Conservation (phyloP, 169 alveolate species). For the Eimeria sp. region DNA sequence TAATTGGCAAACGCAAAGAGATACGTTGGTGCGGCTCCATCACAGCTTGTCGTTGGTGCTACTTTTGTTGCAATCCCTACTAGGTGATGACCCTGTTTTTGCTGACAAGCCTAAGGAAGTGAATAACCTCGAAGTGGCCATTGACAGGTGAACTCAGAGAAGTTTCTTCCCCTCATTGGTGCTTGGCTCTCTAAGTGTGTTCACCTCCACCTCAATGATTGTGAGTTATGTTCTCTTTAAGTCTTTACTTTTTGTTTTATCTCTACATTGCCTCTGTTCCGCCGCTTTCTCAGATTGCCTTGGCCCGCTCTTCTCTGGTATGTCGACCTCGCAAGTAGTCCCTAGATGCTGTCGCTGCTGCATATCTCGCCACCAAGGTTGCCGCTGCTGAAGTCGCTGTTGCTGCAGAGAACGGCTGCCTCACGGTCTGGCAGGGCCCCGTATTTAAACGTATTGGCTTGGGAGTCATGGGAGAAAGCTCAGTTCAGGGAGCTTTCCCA, state of each 20-base stretch:
- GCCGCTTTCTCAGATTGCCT: neutral
- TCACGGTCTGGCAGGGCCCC: neutral
- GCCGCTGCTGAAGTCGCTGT: neutral
- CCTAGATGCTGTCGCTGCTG: neutral
- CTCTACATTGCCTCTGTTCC: neutral
- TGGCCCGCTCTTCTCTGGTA: neutral
- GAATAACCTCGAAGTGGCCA: neutral
- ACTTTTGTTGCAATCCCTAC: neutral
- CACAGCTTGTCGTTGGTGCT: neutral
- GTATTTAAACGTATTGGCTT: neutral
- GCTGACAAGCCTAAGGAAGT: neutral
- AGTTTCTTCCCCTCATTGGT: neutral
- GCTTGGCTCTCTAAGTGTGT: neutral
- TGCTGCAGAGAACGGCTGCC: too few species aligned
- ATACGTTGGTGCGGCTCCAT: conserved; percentile 7
- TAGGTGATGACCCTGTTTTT: neutral
- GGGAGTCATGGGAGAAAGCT: neutral
- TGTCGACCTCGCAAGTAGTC: neutral
- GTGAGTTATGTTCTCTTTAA: neutral
- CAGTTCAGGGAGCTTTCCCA: neutral
- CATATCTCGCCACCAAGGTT: neutral
- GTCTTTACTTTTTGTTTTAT: too few species aligned
- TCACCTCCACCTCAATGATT: too few species aligned
- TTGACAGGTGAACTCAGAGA: neutral
- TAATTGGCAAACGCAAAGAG: neutral